Evolutionary conservation across 805 yeast species (phyloP).

Genomic region (Ogataea zsoltii): DNA sequence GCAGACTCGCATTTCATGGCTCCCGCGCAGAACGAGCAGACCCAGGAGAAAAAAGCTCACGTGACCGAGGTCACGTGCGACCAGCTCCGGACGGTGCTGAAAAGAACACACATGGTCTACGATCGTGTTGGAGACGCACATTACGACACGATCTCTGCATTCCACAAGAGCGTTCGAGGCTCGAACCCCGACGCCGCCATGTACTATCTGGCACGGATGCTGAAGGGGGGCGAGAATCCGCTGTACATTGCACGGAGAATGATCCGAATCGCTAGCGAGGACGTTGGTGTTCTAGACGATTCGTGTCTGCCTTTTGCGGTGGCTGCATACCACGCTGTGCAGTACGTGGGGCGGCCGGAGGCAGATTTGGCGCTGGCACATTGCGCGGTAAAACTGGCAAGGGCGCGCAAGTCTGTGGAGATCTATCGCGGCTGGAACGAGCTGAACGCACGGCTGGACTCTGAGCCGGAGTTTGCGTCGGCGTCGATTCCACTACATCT

Average conservation of each 20-base stretch:
- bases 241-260: slow-evolving; percentile 84
- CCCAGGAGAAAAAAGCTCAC: slow-evolving; percentile 13
- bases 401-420: slow-evolving; percentile 83
- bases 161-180: slow-evolving; percentile 92
- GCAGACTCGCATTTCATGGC: slow-evolving; percentile 52
- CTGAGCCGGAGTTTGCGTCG: slow-evolving; percentile 58
- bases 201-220: slow-evolving; percentile 84
- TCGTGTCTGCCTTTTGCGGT: slow-evolving; percentile 83
- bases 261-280: slow-evolving; percentile 95
- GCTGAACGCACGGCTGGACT: slow-evolving; percentile 58
- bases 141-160: slow-evolving; percentile 93
- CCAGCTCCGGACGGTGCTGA: slow-evolving; percentile 41
- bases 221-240: slow-evolving; percentile 93
- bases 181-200: slow-evolving; percentile 87
- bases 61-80: slow-evolving; percentile 41
- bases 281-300: slow-evolving; percentile 84
- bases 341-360: slow-evolving; percentile 93
- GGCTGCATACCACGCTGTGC: slow-evolving; percentile 82
- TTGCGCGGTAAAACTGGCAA: slow-evolving; percentile 86
- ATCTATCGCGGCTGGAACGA: slow-evolving; percentile 78
- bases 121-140: slow-evolving; percentile 91
- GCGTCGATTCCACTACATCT: slow-evolving; percentile 78
- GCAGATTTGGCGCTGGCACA: slow-evolving; percentile 88
- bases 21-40: slow-evolving; percentile 8
- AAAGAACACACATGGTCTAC: slow-evolving; percentile 61